Evolutionary conservation across 2,329 filamentous ascomycete genomes (phyloP).

Genomic region (Zopfia rhizophila): DNA sequence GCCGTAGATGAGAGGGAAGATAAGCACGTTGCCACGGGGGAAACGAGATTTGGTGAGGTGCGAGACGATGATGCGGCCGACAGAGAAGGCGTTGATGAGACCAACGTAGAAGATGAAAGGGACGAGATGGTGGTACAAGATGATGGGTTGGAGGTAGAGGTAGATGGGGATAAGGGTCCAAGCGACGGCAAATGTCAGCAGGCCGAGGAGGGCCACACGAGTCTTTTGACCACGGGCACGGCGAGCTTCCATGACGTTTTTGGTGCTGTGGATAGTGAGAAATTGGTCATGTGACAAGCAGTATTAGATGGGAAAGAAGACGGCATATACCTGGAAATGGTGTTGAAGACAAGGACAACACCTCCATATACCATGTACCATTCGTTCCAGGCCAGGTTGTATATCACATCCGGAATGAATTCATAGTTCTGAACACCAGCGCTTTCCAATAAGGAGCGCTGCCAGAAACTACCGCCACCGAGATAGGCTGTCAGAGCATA

Average conservation of each 20-base stretch:
- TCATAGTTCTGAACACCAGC: slow-evolving; percentile 72
- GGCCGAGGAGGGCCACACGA: slow-evolving; percentile 80
- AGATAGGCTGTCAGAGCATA: slow-evolving; percentile 85
- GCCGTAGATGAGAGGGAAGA: slow-evolving; percentile 79
- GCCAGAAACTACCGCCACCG: slow-evolving; percentile 93
- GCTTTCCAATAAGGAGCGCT: slow-evolving; percentile 78
- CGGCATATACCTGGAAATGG: slow-evolving; percentile 69
- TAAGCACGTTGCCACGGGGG: slow-evolving; percentile 89
- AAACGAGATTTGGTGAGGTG: slow-evolving; percentile 89
- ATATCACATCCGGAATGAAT: slow-evolving; percentile 76
- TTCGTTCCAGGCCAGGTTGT: slow-evolving; percentile 85
- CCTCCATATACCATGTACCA: slow-evolving; percentile 92
- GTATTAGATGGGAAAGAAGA: slow-evolving; percentile 3
- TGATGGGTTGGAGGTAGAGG: slow-evolving; percentile 83
- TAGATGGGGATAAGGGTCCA: slow-evolving; percentile 84
- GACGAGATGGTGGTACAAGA: slow-evolving; percentile 83
- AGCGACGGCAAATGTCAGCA: slow-evolving; percentile 80
- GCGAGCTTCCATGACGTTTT: slow-evolving; percentile 86
- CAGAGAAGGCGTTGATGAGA: slow-evolving; percentile 91
- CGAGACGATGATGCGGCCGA: slow-evolving; percentile 94
- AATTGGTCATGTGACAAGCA: background rate
- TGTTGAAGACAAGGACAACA: slow-evolving; percentile 86
- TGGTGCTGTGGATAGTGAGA: slow-evolving; percentile 61
- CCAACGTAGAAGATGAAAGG: slow-evolving; percentile 91
- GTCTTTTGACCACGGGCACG: slow-evolving; percentile 77